A percentile compares a stretch with the other conserved stretches of the same genome.
Conservation (phyloP, 768 basidiomycete genomes). For the Grammothele lineata region DNA sequence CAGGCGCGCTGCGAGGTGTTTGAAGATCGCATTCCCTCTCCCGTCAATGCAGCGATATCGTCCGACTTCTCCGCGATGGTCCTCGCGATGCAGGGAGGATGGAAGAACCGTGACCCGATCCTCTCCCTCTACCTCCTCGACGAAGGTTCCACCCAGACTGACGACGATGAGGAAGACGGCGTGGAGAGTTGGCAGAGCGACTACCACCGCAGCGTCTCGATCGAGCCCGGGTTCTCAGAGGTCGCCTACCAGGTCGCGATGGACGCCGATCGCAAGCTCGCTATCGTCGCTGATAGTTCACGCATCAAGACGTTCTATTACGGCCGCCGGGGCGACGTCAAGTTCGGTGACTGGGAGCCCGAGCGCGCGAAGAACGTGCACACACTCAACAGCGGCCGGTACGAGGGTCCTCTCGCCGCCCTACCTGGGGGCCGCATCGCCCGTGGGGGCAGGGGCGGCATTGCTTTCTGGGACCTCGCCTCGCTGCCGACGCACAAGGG, state of each 20-base stretch:
- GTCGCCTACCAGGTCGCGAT: conserved; percentile 15
- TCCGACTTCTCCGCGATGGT: conserved; percentile 23
- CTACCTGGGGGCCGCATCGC: conserved; percentile 25
- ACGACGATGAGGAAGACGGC: not conserved
- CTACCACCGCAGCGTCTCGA: not conserved
- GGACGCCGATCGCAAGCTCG: conserved; percentile 20
- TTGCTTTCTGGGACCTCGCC: conserved; percentile 35
- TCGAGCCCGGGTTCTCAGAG: conserved; percentile 22
- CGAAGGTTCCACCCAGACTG: conserved; percentile 7
- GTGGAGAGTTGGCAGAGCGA: not conserved
- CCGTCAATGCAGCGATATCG: conserved; percentile 20
- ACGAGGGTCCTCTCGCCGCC: conserved; percentile 28
- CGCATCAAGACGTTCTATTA: conserved; percentile 37
- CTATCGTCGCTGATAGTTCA: conserved; percentile 31
- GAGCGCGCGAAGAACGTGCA: conserved; percentile 23
- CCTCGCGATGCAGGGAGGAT: conserved; percentile 26
- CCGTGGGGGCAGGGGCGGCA: conserved; percentile 31
- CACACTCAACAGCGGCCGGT: conserved; percentile 25
- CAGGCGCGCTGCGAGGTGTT: conserved; percentile 34
- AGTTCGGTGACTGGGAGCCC: not conserved
- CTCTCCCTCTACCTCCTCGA: conserved; percentile 23
- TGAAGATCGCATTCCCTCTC: conserved; percentile 12
- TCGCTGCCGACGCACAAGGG: conserved; percentile 27
- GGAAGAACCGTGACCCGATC: conserved; percentile 30
- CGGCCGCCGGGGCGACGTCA: conserved; percentile 11